Evolutionary conservation across 148 eudicot genomes (phyloP), one percentile per base, ranked within the genome.

Genomic region (Tetragonia tetragonoides): DNA sequence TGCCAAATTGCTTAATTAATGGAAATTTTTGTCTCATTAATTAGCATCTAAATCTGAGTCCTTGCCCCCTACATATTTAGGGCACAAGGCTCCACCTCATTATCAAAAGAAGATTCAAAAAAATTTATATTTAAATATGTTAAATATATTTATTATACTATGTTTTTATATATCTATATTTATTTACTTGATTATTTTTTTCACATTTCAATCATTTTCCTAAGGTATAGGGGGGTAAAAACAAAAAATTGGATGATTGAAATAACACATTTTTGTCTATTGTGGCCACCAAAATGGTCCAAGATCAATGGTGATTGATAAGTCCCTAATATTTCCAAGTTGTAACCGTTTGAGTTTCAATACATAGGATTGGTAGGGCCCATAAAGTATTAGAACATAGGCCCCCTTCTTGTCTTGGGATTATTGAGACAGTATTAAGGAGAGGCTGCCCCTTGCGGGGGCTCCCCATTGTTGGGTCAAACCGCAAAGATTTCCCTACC

Each of bases 371-470:
- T 21, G 47, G 82, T 82, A 72, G 89, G 86, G 54, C 84, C 84
- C 72, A 76, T 74, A 79, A 81, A 85, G 83, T 56, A 8, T 57
- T 70, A 75, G 79, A 84, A 83, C 70, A 80, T 86, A 85, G 84
- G 87, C 68, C 86, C 85, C 88, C 83, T 69, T 69, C 14, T 74
- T 88, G 93, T 86, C 85, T 81, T 82, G 85, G 88, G 80, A 70
- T 41, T 88, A 90, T 86, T 90, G 79, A 56, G 93, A 90, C 93
- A 88, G 81, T 84, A 86, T 85, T 88, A 85, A 66, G 76, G 81
- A 68, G 77, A 72, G 75, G 69, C 24, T 74, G 74, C 57, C 80
- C 73, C 79, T 78, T 76, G 79, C 40, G 82, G 81, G 89, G 90
- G 89, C 79, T 54, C 80, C 78, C 79, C 79, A 61, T 63, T 83